These are phyloP conservation scores for Trametes maxima DNA, from an alignment of 768 basidiomycete genomes.

Conservation along the genomic window DNA sequence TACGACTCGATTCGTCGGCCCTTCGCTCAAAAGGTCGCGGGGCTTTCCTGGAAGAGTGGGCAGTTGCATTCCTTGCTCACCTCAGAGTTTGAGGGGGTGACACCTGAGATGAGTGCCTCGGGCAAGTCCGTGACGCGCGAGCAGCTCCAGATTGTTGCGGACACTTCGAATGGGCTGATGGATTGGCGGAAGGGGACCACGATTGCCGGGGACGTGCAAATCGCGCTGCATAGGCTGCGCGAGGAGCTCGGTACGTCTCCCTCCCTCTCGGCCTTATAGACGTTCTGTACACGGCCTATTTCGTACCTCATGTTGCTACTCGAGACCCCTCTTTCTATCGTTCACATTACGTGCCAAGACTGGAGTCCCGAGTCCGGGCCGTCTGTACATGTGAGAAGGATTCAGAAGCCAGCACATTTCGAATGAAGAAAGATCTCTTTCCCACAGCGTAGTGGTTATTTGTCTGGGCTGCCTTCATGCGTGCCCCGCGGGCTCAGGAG, in stretches of 20 bases:
- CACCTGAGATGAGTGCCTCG: neutral
- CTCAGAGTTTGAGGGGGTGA: neutral
- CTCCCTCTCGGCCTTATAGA: no score
- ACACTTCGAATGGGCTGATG: neutral
- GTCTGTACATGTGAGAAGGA: no score
- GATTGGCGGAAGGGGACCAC: neutral
- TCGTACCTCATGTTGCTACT: no score
- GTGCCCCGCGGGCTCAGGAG: no score
- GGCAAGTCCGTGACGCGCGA: neutral
- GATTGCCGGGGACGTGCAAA: neutral
- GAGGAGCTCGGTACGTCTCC: neutral
- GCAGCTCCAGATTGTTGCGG: neutral
- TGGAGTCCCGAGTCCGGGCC: no score
- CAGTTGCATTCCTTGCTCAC: conserved; percentile 28
- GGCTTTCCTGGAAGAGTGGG: conserved; percentile 17
- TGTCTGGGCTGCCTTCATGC: no score
- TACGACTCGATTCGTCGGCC: conserved; percentile 39
- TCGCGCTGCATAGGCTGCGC: neutral
- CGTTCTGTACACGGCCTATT: no score
- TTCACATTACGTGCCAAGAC: no score
- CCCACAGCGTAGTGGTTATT: no score
- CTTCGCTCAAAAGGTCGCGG: conserved; percentile 30
- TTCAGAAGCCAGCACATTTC: no score
- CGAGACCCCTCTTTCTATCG: no score
- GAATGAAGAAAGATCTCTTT: no score